Conservation (phyloP, 2,329 filamentous ascomycete genomes). For the Paradendryphiella salina region DNA sequence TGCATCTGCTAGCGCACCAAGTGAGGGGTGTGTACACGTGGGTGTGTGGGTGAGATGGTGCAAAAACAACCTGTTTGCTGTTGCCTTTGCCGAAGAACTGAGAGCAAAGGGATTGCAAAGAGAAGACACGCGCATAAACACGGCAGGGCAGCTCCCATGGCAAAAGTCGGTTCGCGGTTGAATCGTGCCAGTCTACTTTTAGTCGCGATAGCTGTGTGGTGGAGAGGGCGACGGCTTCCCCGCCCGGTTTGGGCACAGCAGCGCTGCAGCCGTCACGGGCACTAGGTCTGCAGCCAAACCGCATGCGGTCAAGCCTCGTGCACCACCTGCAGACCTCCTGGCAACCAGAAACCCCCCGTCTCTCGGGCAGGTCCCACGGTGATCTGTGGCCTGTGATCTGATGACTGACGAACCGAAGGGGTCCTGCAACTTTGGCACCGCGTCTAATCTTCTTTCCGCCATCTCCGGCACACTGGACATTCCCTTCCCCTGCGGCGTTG, state of each 20-base stretch:
- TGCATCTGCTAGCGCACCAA: constrained; percentile 12
- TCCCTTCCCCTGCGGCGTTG: constrained; percentile 15
- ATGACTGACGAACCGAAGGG: constrained; percentile 24
- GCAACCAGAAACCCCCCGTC: constrained; percentile 26
- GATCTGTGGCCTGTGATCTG: constrained; percentile 27
- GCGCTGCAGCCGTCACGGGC: constrained; percentile 21
- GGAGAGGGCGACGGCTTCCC: constrained; percentile 19
- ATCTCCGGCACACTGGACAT: constrained; percentile 18
- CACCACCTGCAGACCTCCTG: constrained; percentile 26
- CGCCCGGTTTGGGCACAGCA: constrained; percentile 18
- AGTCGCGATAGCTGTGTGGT: constrained; percentile 9
- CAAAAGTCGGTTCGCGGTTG: no score
- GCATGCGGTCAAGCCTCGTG: constrained; percentile 15
- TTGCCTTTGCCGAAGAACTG: background rate
- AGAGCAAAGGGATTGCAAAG: background rate
- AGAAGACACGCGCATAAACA: background rate
- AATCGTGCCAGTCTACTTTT: background rate
- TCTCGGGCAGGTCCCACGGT: constrained; percentile 19
- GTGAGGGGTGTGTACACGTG: background rate
- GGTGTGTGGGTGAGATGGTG: background rate
- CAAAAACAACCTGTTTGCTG: background rate
- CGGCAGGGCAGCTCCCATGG: background rate
- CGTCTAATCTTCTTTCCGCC: constrained; percentile 20
- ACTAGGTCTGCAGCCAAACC: constrained; percentile 20
- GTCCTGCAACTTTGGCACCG: constrained; percentile 13